phyloP scores from a whole-genome alignment of 2,329 filamentous ascomycete species.

The Bipolaris gigantea region DNA sequence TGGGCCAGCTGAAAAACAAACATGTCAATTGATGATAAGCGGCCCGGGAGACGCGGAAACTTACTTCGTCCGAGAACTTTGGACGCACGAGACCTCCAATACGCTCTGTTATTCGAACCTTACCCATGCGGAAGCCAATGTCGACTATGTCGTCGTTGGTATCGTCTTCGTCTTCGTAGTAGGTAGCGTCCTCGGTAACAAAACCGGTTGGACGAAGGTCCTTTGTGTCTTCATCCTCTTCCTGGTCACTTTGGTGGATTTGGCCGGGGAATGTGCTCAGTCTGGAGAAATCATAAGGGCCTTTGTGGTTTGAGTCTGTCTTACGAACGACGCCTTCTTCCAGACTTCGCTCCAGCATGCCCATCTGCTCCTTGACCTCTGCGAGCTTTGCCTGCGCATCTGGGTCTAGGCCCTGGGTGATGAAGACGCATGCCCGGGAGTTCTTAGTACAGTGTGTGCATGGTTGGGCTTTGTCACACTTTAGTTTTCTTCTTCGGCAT shows the following conservation, averaged over 20 bases:
- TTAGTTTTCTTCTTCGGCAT: slow-evolving; percentile 70
- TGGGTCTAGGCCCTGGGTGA: slow-evolving; percentile 69
- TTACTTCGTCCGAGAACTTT: slow-evolving; percentile 69
- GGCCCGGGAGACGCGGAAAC: slow-evolving; percentile 14
- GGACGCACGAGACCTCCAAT: slow-evolving; percentile 73
- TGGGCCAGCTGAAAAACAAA: slow-evolving; percentile 29
- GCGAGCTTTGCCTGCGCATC: slow-evolving; percentile 70
- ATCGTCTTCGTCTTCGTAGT: slow-evolving; percentile 63
- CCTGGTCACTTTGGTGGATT: slow-evolving; percentile 59
- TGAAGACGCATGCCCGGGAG: slow-evolving; percentile 61
- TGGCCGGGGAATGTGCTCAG: slow-evolving; percentile 28
- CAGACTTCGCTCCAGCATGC: slow-evolving; percentile 68
- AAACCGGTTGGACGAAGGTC: slow-evolving; percentile 65
- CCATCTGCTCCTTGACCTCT: slow-evolving; percentile 79
- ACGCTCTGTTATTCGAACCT: slow-evolving; percentile 71
- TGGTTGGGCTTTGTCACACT: slow-evolving; percentile 73
- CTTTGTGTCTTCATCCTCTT: slow-evolving; percentile 58
- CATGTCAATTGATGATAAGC: slow-evolving; percentile 1
- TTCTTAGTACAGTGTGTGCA: slow-evolving; percentile 67
- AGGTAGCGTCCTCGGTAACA: slow-evolving; percentile 66
- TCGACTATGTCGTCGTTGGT: slow-evolving; percentile 73
- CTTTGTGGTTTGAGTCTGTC: slow-evolving; percentile 12
- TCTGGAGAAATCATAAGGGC: not conserved
- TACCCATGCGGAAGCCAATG: slow-evolving; percentile 70
- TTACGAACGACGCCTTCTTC: slow-evolving; percentile 67